Evolutionary conservation across 163 green algal species (phyloP).

Genomic region (Coccomyxa subellipsoidea): DNA sequence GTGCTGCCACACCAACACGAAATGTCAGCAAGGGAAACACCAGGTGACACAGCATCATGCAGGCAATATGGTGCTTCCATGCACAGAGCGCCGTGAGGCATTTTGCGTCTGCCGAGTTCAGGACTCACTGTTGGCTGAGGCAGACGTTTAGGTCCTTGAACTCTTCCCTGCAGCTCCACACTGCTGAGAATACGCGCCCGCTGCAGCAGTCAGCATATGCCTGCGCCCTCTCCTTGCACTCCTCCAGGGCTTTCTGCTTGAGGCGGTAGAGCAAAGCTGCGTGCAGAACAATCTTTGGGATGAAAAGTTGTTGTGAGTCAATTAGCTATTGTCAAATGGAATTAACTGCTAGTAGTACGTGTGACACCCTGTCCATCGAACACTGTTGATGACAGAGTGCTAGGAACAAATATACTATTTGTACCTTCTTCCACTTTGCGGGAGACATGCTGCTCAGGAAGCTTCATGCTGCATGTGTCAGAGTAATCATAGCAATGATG

Average conservation of each 20-base stretch:
- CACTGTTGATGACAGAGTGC: too few relatives aligned
- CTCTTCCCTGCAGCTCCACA: constrained; percentile 8
- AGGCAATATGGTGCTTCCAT: neutral
- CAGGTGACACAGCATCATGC: too few relatives aligned
- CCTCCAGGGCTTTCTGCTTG: constrained; percentile 9
- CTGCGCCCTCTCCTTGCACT: constrained; percentile 8
- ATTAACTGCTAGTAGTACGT: too few relatives aligned
- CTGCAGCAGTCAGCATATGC: constrained; percentile 16
- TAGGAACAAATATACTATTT: too few relatives aligned
- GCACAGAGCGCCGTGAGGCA: too few relatives aligned
- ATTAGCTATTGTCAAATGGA: too few relatives aligned
- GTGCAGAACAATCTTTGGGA: neutral
- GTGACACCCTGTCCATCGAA: too few relatives aligned
- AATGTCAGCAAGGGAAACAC: neutral
- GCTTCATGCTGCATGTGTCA: neutral
- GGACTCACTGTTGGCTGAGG: neutral
- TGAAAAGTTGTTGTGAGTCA: neutral
- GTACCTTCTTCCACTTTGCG: constrained; percentile 46
- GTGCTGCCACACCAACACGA: neutral
- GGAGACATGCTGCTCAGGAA: constrained; percentile 14
- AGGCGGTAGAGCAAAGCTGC: constrained; percentile 12
- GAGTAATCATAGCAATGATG: neutral
- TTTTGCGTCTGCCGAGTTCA: too few relatives aligned
- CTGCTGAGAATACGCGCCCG: neutral
- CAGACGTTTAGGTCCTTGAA: neutral